Evolutionary conservation across 139 green algal species (phyloP), one percentile per base, ranked within the genome.

Genomic region (Tetraselmis striata): DNA sequence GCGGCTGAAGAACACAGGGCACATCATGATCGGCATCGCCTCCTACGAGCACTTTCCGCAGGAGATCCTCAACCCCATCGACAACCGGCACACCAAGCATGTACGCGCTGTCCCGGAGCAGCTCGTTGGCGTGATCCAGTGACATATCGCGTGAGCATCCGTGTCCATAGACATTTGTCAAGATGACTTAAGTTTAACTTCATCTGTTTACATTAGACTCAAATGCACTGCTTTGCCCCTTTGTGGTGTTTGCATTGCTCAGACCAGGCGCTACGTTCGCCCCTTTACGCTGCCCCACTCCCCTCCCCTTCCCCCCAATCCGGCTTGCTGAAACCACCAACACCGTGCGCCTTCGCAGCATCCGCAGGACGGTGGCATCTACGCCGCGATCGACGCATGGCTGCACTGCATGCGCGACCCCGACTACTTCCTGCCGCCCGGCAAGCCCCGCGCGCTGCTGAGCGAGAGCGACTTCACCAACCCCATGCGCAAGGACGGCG

Each of bases 1-100:
- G 84, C 59, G 78, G 25, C 77, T 84, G 78, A 87, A 85, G 77
- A 77, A 80, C 28, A 76, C 58, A 1, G 84, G 84, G 28, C 81
- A 85, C 32, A 79, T 87, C 77, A 75, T 87, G 32, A 31, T 87
- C 23, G 81, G 81, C 29, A 82, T 85, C 32, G 79, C 81, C 2
- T 84, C 78, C 29, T 87, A 87, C 76, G 77, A 85, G 80, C 77
- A 87, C 30, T 87, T 85, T 30, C 84, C 84, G 25, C 77, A 78
- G 5, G 59, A 79, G 30, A 87, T 87, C 78, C 23, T 75, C 31
- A 87, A 87, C 74, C 84, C 84, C 28, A 77, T 79, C 32, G 84
- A 85, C 75, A 79, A 87, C 80, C 81, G 83, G 26, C 83, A 87
- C 79, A 83, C 77, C 58, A 84, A 80, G 25, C 80, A 31, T 28